Conservation (phyloP, 768 basidiomycete genomes). For the Macrolepiota dolichaula region DNA sequence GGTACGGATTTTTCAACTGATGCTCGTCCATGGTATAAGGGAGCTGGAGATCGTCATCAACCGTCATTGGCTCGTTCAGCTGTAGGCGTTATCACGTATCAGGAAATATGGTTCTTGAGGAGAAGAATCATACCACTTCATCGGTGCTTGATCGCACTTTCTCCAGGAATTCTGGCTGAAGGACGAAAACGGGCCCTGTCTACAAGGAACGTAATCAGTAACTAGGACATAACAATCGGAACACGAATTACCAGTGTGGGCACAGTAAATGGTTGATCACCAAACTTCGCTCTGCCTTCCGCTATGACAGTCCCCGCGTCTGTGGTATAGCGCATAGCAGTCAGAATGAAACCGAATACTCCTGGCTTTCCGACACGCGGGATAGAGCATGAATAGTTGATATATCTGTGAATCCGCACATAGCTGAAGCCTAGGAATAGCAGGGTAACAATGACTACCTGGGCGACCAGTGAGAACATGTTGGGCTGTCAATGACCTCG, state of each 20-base stretch:
- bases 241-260: constrained; percentile 28
- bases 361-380: constrained; percentile 31
- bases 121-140: constrained; percentile 22
- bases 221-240: background rate
- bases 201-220: constrained; percentile 9
- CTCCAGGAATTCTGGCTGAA: constrained; percentile 29
- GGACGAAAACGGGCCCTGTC: constrained; percentile 31
- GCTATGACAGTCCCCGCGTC: constrained; percentile 25
- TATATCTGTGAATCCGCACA: constrained; percentile 22
- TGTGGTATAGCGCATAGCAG: constrained; percentile 31
- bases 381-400: constrained; percentile 27
- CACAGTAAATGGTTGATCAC: constrained; percentile 15
- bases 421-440: constrained; percentile 19
- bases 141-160: constrained; percentile 29
- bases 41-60: constrained; percentile 33
- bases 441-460: constrained; percentile 14
- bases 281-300: constrained; percentile 22
- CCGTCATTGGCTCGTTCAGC: constrained; percentile 32
- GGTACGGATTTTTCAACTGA: constrained; percentile 31
- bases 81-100: constrained; percentile 10
- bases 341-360: constrained; percentile 29
- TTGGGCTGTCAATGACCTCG: background rate
- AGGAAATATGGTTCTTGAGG: background rate
- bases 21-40: constrained; percentile 34
- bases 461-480: background rate